A percentile compares a stretch with the other conserved stretches of the same genome.
Conservation (phyloP, 2,329 filamentous ascomycete genomes). For the Verticillium klebahnii region DNA sequence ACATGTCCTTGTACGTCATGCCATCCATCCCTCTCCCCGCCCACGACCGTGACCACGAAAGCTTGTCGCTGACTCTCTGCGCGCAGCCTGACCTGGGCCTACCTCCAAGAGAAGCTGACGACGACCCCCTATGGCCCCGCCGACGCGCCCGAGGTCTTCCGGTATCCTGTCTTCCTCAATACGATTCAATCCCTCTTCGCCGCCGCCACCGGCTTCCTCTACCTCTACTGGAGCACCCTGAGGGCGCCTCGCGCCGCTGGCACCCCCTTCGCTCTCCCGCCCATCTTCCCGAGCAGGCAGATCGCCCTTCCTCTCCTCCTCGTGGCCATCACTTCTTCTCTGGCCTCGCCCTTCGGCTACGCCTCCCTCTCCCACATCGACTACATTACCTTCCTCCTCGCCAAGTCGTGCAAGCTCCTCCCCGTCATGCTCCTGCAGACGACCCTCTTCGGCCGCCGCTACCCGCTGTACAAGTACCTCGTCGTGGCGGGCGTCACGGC, state of each 20-base stretch:
- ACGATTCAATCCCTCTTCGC: conserved; percentile 92
- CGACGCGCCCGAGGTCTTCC: conserved; percentile 70
- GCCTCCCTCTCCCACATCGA: conserved; percentile 89
- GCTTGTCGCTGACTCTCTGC: neutral
- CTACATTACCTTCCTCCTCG: conserved; percentile 96
- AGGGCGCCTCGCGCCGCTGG: conserved; percentile 13
- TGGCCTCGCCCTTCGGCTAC: conserved; percentile 94
- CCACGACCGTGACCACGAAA: neutral
- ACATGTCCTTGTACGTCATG: conserved; percentile 79
- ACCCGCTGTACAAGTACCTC: conserved; percentile 93
- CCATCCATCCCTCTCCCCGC: neutral
- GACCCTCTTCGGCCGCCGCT: conserved; percentile 81
- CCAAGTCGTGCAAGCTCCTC: conserved; percentile 97
- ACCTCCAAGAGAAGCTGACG: conserved; percentile 95
- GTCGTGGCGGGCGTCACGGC: conserved; percentile 88
- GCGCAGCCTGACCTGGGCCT: conserved; percentile 81
- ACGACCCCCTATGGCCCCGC: conserved; percentile 77
- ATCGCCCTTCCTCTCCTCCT: conserved; percentile 78
- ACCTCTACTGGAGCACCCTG: conserved; percentile 59
- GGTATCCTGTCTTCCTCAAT: conserved; percentile 91
- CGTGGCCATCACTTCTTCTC: conserved; percentile 76
- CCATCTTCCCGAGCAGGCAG: conserved; percentile 70
- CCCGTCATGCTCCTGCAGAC: conserved; percentile 97
- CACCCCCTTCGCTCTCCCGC: conserved; percentile 31
- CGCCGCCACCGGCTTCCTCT: conserved; percentile 73